phyloP scores from a whole-genome alignment of 2,329 filamentous ascomycete species.

The Coniella vitis region DNA sequence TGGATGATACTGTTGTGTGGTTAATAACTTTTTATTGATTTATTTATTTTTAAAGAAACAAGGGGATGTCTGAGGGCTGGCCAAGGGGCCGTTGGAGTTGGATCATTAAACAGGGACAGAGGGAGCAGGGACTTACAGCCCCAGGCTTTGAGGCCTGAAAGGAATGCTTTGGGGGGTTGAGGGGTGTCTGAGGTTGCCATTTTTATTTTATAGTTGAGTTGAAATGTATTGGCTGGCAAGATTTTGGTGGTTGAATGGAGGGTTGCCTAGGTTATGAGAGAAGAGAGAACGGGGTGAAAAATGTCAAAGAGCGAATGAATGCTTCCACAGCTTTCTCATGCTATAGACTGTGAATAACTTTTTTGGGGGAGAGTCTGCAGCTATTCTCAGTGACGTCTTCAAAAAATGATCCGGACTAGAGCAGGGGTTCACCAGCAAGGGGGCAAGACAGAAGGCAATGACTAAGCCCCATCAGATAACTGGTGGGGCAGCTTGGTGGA shows the following conservation, averaged over 20 bases:
- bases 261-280: too few species aligned
- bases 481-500: background rate
- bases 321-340: too few species aligned
- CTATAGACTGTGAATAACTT: too few species aligned
- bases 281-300: too few species aligned
- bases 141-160: conserved; percentile 36
- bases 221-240: too few species aligned
- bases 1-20: conserved; percentile 37
- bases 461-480: background rate
- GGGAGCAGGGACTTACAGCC: conserved; percentile 41
- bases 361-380: too few species aligned
- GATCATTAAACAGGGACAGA: background rate
- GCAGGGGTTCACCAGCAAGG: background rate
- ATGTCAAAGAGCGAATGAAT: too few species aligned
- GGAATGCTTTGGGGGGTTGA: conserved; percentile 25
- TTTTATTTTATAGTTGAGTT: too few species aligned
- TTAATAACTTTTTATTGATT: background rate
- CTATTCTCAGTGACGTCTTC: background rate
- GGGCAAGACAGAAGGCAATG: background rate
- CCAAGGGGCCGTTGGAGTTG: background rate
- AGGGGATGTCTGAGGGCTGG: background rate
- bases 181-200: conserved; percentile 4
- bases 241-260: too few species aligned
- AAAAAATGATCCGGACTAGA: background rate
- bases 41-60: background rate